Percentiles rank a stretch among this genome's conserved stretches.
Evolutionary conservation across 164 flowering plant species (phyloP).

Genomic region (Berberis vulgaris): DNA sequence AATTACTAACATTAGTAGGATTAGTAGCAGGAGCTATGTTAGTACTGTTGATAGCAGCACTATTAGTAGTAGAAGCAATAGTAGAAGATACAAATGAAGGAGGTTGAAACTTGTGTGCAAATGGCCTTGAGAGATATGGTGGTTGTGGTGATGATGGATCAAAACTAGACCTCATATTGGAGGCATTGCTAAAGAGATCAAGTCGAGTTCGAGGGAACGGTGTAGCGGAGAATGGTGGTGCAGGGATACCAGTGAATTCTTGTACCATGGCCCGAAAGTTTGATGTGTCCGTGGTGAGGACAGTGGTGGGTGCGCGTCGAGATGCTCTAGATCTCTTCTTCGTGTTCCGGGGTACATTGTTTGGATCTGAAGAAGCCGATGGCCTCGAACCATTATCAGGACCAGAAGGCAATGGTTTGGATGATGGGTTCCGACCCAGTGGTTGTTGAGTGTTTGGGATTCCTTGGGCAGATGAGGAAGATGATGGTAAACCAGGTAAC

Average conservation of each 20-base stretch:
- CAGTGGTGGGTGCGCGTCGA: slow-evolving; percentile 69
- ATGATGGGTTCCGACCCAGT: too few species aligned
- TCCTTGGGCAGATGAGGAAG: too few species aligned
- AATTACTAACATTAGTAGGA: not conserved
- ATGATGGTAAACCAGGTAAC: too few species aligned
- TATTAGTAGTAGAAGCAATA: slow-evolving; percentile 9
- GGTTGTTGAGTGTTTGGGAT: too few species aligned
- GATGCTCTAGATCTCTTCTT: slow-evolving; percentile 71
- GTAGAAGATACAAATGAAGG: slow-evolving; percentile 7
- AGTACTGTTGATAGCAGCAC: not conserved
- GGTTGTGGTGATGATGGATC: not conserved
- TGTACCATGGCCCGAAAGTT: slow-evolving; percentile 82
- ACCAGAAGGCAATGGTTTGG: too few species aligned
- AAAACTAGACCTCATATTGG: too few species aligned
- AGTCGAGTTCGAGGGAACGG: slow-evolving; percentile 37
- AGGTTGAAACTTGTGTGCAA: slow-evolving; percentile 33
- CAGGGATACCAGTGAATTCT: slow-evolving; percentile 68
- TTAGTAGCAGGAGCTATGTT: not conserved
- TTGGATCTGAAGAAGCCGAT: slow-evolving; percentile 8
- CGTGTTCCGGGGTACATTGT: slow-evolving; percentile 20
- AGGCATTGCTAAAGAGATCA: slow-evolving; percentile 33
- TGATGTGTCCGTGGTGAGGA: slow-evolving; percentile 68
- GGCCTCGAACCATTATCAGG: not conserved
- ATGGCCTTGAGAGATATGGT: slow-evolving; percentile 42
- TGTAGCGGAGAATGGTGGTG: slow-evolving; percentile 35